phyloP scores from a whole-genome alignment of 2,329 filamentous ascomycete species.

The Lasiodiplodia sp. region DNA sequence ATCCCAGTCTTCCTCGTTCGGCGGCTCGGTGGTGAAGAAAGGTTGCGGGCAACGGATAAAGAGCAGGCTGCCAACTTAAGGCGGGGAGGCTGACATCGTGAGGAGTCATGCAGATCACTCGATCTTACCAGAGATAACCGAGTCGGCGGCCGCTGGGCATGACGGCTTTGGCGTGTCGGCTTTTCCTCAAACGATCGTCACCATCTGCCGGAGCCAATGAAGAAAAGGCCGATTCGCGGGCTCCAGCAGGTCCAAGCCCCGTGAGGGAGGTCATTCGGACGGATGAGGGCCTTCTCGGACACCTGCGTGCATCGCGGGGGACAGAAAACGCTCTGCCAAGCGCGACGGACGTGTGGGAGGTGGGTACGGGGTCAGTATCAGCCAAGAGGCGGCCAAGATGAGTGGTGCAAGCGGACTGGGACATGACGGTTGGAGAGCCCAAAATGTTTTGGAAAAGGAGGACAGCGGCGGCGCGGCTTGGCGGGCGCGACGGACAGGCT shows the following conservation, averaged over 20 bases:
- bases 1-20: not conserved
- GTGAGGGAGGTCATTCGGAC: conserved; percentile 1
- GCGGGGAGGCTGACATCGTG: not conserved
- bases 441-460: conserved; percentile 7
- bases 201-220: conserved; percentile 9
- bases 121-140: conserved; percentile 1
- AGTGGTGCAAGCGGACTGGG: conserved; percentile 3
- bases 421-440: not conserved
- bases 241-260: not conserved
- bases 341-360: not conserved
- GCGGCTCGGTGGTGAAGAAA: not conserved
- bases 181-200: conserved; percentile 9
- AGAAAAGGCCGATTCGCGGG: not conserved
- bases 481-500: conserved; percentile 18
- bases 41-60: not conserved
- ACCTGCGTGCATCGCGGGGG: not conserved
- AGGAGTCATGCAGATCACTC: conserved; percentile 3
- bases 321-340: conserved; percentile 8
- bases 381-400: conserved; percentile 23
- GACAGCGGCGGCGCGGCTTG: conserved; percentile 16
- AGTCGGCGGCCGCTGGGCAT: not conserved
- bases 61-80: not conserved
- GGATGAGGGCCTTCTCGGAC: not conserved
- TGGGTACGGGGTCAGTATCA: conserved; percentile 21
- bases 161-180: not conserved